Base-by-base conservation (phyloP, 2,329 filamentous ascomycete genomes). In the Endoconidiophora laricicola region DNA sequence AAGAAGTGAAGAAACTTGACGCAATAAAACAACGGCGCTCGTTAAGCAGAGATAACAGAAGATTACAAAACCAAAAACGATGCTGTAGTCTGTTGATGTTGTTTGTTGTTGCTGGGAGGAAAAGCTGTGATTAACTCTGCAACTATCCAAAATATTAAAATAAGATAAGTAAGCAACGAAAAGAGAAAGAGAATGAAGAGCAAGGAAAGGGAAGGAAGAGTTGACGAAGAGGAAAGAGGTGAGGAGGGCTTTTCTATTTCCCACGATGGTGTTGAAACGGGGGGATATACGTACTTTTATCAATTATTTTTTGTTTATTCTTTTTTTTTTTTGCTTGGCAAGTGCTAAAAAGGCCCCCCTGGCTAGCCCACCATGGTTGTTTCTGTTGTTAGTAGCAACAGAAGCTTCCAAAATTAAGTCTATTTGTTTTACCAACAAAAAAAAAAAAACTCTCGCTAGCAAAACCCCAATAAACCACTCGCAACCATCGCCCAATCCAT, bases 81-180 rank as follows among this genome's bases (percentile, higher is more conserved):
- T 29, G 26, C 26, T 10, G 26, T 29, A 29, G 6, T 29, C 10
- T 29, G 26, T 29, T 29, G 26, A 29, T 29, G 26, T 29, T 29
- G 26, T 29, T 29, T 57, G 69, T 6, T 69, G 69, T 55, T 59
- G 14, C n/a, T 6, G 16, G 9, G 36, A 9, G 20, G 22, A 26
- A 44, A 44, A 44, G 26, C 20, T n/a, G 26, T 10, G 26, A 10
- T 29, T 29, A 2, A 29, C 16, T 18, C 16, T 29, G 26, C 26
- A 29, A 10, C 26, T 29, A 29, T 4, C 26, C 26, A 29, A 6
- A 39, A 45, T 23, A 22, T 36, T 37, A 36, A n/a, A 47, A 47
- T 7, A 39, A 6, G n/a, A 20, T 33, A 46, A 46, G 20, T 36
- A 36, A 33, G 29, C 14, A 46, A 36, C 18, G n/a, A 41, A 41